A percentile compares a stretch with the other conserved stretches of the same genome.
Evolutionary conservation across 2,329 filamentous ascomycete genomes (phyloP).

Genomic region (Reticulascus tulasneorum): DNA sequence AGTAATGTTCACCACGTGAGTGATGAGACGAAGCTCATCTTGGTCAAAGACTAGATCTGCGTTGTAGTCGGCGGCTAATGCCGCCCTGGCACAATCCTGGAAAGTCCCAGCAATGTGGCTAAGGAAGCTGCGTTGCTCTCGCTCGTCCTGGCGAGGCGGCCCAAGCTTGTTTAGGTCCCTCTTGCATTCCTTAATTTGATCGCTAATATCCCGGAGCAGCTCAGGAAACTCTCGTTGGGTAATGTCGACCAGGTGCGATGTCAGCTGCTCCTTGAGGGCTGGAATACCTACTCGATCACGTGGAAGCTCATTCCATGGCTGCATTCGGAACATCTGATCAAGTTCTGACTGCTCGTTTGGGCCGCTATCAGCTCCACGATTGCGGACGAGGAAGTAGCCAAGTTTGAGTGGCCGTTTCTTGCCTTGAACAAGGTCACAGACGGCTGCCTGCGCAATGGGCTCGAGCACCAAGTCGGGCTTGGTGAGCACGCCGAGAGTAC

Average conservation of each 20-base stretch:
- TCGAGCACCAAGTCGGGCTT: conserved; percentile 55
- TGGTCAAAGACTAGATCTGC: too few species aligned
- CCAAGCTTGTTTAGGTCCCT: too few species aligned
- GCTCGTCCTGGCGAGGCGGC: conserved; percentile 10
- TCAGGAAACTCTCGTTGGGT: conserved; percentile 20
- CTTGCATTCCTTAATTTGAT: too few species aligned
- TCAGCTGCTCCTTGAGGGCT: conserved; percentile 18
- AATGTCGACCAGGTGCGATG: conserved; percentile 19
- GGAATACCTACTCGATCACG: conserved; percentile 17
- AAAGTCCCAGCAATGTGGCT: conserved; percentile 12
- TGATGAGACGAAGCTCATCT: too few species aligned
- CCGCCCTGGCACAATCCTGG: too few species aligned
- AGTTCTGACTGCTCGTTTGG: too few species aligned
- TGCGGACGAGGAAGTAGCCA: conserved; percentile 46
- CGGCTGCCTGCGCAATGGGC: conserved; percentile 27
- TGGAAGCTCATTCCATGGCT: conserved; percentile 13
- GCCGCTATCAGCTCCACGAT: conserved; percentile 29
- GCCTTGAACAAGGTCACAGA: conserved; percentile 37
- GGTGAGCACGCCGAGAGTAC: conserved; percentile 49
- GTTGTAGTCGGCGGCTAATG: too few species aligned
- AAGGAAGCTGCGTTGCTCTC: conserved; percentile 16
- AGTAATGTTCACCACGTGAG: too few species aligned
- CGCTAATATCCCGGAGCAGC: conserved; percentile 19
- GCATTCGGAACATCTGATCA: neutral
- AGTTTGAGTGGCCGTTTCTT: conserved; percentile 37